Conservation (phyloP, 176 grass and related monocot species). For the Hordeum marinum region DNA sequence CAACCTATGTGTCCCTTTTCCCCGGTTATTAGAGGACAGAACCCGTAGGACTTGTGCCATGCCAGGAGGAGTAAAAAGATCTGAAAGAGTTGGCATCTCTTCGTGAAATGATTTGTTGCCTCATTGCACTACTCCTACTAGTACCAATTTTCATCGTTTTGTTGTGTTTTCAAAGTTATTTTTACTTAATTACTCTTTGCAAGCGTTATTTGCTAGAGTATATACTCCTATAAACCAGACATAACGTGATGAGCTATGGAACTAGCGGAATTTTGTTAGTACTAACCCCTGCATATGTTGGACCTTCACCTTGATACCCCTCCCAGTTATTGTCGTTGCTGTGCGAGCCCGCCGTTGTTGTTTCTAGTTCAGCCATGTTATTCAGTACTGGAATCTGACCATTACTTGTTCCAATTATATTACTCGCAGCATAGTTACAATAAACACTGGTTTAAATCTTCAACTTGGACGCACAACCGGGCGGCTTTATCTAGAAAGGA, state of each 20-base stretch:
- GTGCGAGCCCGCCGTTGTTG: too few relatives aligned
- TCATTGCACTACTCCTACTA: too few relatives aligned
- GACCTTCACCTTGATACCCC: too few relatives aligned
- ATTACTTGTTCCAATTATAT: background rate
- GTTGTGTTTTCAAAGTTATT: background rate
- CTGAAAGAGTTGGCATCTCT: background rate
- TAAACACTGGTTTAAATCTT: background rate
- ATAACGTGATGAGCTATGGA: too few relatives aligned
- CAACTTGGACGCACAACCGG: background rate
- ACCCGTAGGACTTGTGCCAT: too few relatives aligned
- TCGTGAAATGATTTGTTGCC: background rate
- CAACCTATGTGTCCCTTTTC: too few relatives aligned
- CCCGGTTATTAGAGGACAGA: too few relatives aligned
- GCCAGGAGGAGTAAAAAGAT: background rate
- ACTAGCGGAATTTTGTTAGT: background rate
- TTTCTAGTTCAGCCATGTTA: too few relatives aligned
- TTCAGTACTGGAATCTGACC: background rate
- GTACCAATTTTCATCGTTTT: background rate
- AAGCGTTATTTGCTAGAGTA: background rate
- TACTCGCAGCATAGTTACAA: background rate
- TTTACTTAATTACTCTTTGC: background rate
- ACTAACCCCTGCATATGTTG: too few relatives aligned
- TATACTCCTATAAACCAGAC: accelerated
- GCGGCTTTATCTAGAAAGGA: background rate
- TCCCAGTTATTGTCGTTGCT: too few relatives aligned